phyloP scores from a whole-genome alignment of 306 rosid genomes.

The Begonia fuchsioides region DNA sequence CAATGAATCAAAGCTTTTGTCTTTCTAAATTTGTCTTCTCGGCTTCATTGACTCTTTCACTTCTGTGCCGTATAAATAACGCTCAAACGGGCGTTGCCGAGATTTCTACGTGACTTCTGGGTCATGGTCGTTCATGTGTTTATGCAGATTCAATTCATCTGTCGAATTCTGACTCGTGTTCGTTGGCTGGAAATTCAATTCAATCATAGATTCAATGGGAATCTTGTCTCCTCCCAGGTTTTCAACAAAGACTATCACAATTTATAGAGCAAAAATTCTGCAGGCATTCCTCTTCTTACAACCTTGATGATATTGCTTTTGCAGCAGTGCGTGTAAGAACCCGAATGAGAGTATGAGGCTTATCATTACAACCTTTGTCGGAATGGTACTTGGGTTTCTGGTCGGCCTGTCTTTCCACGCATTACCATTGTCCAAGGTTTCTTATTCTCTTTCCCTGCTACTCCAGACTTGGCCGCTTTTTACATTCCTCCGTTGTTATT shows the following conservation, averaged over 20 bases:
- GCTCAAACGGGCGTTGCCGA: no score
- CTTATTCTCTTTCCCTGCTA: not conserved
- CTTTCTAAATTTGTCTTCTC: no score
- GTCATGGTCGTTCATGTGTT: not conserved
- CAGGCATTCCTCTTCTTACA: no score
- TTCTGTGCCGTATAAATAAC: no score
- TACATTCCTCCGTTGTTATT: slow-evolving; percentile 4
- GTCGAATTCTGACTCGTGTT: not conserved
- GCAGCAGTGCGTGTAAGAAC: slow-evolving; percentile 48
- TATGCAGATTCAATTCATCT: not conserved
- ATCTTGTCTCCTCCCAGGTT: slow-evolving; percentile 69
- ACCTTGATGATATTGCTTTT: slow-evolving; percentile 15
- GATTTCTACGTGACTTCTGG: no score
- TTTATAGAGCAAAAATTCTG: no score
- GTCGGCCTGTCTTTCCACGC: slow-evolving; percentile 72
- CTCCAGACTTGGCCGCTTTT: not conserved
- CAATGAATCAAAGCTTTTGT: no score
- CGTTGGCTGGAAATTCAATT: slow-evolving; percentile 4
- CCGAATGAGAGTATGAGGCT: slow-evolving; percentile 72
- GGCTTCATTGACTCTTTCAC: no score
- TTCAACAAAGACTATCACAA: not conserved
- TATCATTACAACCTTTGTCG: slow-evolving; percentile 62
- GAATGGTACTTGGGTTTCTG: slow-evolving; percentile 65
- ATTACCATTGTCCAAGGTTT: slow-evolving; percentile 67
- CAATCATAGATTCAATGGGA: slow-evolving; percentile 53